Evolutionary conservation across 2,329 filamentous ascomycete species (phyloP).

Genomic region (Pseudogymnoascus sp.): DNA sequence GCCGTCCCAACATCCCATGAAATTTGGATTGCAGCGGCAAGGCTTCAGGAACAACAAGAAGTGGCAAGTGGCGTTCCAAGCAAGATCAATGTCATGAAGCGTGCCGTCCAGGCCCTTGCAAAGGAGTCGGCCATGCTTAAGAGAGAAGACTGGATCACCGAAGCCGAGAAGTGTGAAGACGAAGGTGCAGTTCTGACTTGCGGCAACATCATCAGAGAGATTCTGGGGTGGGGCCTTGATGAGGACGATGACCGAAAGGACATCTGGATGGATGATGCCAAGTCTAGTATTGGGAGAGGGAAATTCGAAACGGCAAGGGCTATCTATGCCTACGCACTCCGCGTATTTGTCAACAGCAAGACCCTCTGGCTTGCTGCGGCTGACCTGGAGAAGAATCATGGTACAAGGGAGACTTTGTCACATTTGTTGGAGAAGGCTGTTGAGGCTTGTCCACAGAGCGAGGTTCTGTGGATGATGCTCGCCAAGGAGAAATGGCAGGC

Average conservation of each 20-base stretch:
- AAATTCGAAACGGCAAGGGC: conserved; percentile 86
- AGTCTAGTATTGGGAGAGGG: conserved; percentile 68
- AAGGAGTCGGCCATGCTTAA: conserved; percentile 95
- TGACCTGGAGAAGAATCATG: conserved; percentile 85
- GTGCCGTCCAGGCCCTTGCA: conserved; percentile 78
- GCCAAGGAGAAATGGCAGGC: conserved; percentile 91
- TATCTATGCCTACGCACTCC: conserved; percentile 84
- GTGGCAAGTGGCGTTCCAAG: conserved; percentile 73
- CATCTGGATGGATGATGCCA: conserved; percentile 92
- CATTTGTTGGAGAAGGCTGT: conserved; percentile 86
- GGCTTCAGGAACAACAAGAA: conserved; percentile 78
- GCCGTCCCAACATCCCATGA: conserved; percentile 88
- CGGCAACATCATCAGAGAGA: conserved; percentile 82
- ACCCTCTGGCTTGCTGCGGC: conserved; percentile 86
- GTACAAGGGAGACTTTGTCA: conserved; percentile 73
- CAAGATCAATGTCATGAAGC: conserved; percentile 89
- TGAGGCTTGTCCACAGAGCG: conserved; percentile 83
- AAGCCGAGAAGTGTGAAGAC: conserved; percentile 90
- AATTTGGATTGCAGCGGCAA: conserved; percentile 91
- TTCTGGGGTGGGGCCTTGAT: conserved; percentile 84
- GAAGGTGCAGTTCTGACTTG: conserved; percentile 84
- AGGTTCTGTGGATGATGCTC: conserved; percentile 91
- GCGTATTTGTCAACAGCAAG: conserved; percentile 80
- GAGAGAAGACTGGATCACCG: conserved; percentile 91
- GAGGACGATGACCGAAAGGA: conserved; percentile 96